Percentiles rank a stretch among this genome's conserved stretches.
These are phyloP conservation scores for Penicillium cosmopolitanum DNA, from an alignment of 495 filamentous ascomycete species.

Conservation along the genomic window DNA sequence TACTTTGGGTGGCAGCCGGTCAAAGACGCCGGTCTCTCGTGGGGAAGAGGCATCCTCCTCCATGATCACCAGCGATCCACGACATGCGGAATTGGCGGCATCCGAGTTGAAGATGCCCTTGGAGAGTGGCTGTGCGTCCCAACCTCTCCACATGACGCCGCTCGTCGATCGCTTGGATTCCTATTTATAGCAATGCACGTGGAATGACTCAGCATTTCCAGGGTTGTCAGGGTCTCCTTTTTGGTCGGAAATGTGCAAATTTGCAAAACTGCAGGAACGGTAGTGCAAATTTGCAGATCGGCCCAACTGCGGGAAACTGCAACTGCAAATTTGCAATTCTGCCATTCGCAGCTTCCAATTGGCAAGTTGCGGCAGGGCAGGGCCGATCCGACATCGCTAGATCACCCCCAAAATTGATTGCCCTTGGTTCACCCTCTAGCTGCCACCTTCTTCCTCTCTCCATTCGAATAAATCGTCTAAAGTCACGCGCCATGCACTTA, in stretches of 20 bases:
- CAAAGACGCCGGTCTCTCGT: conserved; percentile 19
- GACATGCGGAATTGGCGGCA: conserved; percentile 26
- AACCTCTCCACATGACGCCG: conserved; percentile 20
- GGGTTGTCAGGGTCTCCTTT: neutral
- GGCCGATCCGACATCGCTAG: neutral
- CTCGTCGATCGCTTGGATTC: conserved; percentile 21
- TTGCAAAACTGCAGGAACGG: neutral
- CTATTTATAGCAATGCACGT: conserved; percentile 24
- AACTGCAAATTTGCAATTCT: neutral
- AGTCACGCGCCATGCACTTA: conserved; percentile 17
- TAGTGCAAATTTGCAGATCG: conserved; percentile 1
- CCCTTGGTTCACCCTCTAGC: neutral
- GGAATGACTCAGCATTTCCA: conserved; percentile 25
- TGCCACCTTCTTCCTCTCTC: neutral
- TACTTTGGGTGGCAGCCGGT: conserved; percentile 30
- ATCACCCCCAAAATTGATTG: neutral
- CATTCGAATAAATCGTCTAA: neutral
- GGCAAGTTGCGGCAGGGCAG: too few species aligned
- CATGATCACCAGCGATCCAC: conserved; percentile 30
- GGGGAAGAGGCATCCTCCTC: conserved; percentile 29
- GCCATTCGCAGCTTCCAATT: neutral
- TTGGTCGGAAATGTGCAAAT: neutral
- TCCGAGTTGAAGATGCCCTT: conserved; percentile 21
- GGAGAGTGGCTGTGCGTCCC: conserved; percentile 29
- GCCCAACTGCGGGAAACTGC: neutral